Evolutionary conservation across 352 stramenopile genomes (phyloP), one percentile per base, ranked within the genome.

Genomic region (Phytophthora hibernalis): DNA sequence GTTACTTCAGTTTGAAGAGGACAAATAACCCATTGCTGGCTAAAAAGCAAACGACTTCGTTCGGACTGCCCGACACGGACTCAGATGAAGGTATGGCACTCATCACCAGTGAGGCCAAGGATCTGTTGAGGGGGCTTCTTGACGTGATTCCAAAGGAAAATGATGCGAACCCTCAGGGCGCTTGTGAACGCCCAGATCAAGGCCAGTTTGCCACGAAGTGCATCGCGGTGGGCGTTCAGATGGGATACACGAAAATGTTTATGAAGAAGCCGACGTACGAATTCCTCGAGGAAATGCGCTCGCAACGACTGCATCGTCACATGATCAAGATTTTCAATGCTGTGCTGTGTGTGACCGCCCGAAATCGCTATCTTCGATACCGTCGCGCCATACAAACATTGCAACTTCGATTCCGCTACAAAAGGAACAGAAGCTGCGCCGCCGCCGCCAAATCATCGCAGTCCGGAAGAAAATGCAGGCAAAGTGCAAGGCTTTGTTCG

Each of bases 161-260:
- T 21, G 85, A 93, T 38, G 76, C 79, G 0, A 92, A 96, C 43
- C 92, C 92, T 1, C 82, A 91, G 43, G 81, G 79, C n/a, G 72
- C 82, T 2, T 90, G 85, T 20, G 83, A 94, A 54, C 72, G 83
- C 64, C 88, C 82, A 16, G 80, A 92, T 22, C 82, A 92, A 63
- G 76, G 74, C 7, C 76, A 91, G 33, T 93, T 93, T 40, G 65
- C 78, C 2, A 81, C 72, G 6, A 72, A 76, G 37, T 95, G 83
- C 30, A 75, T 91, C n/a, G 35, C 69, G 0, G 82, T 83, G 16
- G 85, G 85, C 11, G 61, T 92, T 63, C 96, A 99, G 70, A 97
- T 98, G 74, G 97, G 97, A 22, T 89, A 91, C 52, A 93, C 95
- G 2, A 99, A 99, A 73, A 96, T 99, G 58, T 99, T 99, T 68